Base-by-base conservation (phyloP, 129 eudicot species). In the Lactuca saligna region DNA sequence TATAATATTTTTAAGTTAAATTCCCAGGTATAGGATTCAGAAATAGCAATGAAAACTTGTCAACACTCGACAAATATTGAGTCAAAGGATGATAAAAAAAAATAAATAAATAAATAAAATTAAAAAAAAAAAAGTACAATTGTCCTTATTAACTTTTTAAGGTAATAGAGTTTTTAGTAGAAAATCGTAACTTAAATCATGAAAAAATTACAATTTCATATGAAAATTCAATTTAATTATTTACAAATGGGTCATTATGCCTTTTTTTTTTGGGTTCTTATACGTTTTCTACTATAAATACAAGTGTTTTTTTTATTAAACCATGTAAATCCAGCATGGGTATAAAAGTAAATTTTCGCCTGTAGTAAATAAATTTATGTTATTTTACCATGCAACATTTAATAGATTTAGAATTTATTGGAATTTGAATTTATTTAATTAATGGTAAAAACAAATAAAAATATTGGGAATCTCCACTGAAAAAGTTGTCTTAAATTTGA, bases 401-500 rank as follows among this genome's bases (percentile, higher is more conserved):
- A 31, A 29, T 32, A 12, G 32, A 12, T 31, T 74, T 32, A 11
- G 6, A 44, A 33, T 56, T 56, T 65, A 54, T 65, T 44, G 79
- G 66, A 74, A 33, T 57, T 56, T 58, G 37, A 74, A 17, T 32
- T 65, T 56, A 6, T 54, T 55, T 63, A 15, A n/a, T 71, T 32
- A 54, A 64, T 42, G 49, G 5, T 6, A 16, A 62, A 53, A 53
- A 25, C 39, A 72, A 51, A 53, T 15, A 32, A 17, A 38, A 54
- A 46, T 16, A 42, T 3, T 48, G 39, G 66, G 73, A 66, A 66
- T 66, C 79, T 74, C 72, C 61, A 46, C 41, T 5, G 59, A 33
- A 25, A 46, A 74, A 74, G 79, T 57, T 67, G 79, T 72, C 10
- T 74, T 66, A 65, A 74, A 74, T 57, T 68, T 44, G 29, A 16